These are phyloP conservation scores for Populus deltoides DNA, from an alignment of 345 rosid species.

Conservation along the genomic window DNA sequence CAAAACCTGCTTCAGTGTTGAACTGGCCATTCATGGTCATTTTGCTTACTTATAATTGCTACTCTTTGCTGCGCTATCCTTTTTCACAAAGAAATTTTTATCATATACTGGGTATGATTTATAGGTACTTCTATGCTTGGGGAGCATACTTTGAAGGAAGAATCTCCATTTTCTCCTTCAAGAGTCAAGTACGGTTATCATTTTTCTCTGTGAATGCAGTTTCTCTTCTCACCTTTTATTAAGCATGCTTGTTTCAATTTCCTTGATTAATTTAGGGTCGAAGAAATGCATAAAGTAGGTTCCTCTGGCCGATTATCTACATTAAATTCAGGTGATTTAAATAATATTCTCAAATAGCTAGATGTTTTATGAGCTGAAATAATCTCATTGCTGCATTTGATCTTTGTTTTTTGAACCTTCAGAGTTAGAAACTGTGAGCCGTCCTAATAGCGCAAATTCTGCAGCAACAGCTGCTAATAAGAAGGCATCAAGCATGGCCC, in stretches of 20 bases:
- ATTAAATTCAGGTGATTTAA: conserved; percentile 36
- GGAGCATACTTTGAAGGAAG: conserved; percentile 73
- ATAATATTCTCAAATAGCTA: conserved; percentile 1
- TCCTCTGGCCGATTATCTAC: conserved; percentile 45
- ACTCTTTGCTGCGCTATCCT: background rate
- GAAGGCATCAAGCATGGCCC: conserved; percentile 38
- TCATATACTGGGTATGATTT: conserved; percentile 14
- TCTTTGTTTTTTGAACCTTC: conserved; percentile 20
- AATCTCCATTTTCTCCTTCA: conserved; percentile 75
- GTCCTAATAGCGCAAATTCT: conserved; percentile 34
- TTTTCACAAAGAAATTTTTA: background rate
- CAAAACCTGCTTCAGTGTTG: background rate
- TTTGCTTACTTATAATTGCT: background rate
- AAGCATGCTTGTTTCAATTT: conserved; percentile 23
- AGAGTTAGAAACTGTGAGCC: conserved; percentile 42
- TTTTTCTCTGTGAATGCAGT: conserved; percentile 20
- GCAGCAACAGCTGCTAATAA: conserved; percentile 38
- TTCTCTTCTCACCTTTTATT: conserved; percentile 1
- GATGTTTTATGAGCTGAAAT: background rate
- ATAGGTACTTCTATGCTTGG: conserved; percentile 49
- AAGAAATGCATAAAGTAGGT: conserved; percentile 67
- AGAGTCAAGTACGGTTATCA: conserved; percentile 70
- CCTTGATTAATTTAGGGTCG: conserved; percentile 52
- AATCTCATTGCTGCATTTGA: conserved; percentile 1
- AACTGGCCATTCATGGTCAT: background rate